Evolutionary conservation across 768 basidiomycete genomes (phyloP).

Genomic region (Rhizopogon sp.): DNA sequence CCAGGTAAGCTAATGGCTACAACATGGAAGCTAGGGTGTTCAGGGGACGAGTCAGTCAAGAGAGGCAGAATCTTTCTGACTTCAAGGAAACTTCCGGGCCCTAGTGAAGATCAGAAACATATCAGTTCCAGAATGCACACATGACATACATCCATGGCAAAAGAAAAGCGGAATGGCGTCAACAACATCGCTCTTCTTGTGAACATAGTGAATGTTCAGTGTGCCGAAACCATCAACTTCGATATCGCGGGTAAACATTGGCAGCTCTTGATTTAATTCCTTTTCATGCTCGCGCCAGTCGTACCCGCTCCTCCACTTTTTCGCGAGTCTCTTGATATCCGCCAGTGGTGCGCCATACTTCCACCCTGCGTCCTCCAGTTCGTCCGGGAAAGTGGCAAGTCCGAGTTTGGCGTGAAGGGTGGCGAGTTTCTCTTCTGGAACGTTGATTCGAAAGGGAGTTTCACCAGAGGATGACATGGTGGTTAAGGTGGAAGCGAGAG

Average conservation of each 20-base stretch:
- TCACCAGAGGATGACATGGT: constrained; percentile 23
- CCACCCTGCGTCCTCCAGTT: constrained; percentile 45
- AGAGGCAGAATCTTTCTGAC: constrained; percentile 53
- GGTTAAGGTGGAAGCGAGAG: background rate
- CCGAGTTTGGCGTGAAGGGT: constrained; percentile 42
- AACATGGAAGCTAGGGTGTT: constrained; percentile 57
- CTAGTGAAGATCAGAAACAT: constrained; percentile 22
- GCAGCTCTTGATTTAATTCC: constrained; percentile 36
- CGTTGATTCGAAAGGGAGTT: constrained; percentile 40
- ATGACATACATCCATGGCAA: constrained; percentile 47
- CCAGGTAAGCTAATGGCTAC: constrained; percentile 34
- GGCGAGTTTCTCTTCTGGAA: constrained; percentile 38
- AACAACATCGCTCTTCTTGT: constrained; percentile 38
- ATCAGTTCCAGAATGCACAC: background rate
- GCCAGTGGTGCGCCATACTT: constrained; percentile 48
- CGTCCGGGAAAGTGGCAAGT: constrained; percentile 48
- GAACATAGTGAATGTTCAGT: constrained; percentile 55
- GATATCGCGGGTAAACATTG: constrained; percentile 38
- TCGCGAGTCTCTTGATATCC: constrained; percentile 43
- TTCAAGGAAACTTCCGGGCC: constrained; percentile 61
- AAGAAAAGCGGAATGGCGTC: constrained; percentile 54
- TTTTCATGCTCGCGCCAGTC: constrained; percentile 53
- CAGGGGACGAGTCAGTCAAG: constrained; percentile 33
- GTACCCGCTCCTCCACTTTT: constrained; percentile 47
- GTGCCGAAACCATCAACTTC: constrained; percentile 41